Percentiles rank a stretch among this genome's conserved stretches.
These are phyloP conservation scores for Rosa chinensis DNA, from an alignment of 306 rosid genomes.

Conservation along the genomic window DNA sequence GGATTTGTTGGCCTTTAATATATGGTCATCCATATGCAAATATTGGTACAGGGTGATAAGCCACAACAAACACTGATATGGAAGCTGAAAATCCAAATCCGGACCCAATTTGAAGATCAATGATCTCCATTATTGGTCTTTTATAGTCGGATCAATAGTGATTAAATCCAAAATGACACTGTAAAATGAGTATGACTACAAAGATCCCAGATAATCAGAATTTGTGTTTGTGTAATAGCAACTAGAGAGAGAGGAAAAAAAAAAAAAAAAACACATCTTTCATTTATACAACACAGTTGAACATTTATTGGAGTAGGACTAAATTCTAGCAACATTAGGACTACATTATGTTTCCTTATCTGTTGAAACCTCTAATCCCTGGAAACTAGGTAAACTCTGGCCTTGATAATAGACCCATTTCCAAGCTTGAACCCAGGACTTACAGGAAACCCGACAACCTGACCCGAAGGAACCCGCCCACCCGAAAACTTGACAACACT, in stretches of 20 bases:
- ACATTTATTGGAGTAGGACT: neutral
- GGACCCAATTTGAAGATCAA: too few species aligned
- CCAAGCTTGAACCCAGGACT: conserved; percentile 94
- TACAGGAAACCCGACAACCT: conserved; percentile 76
- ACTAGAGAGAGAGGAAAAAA: neutral
- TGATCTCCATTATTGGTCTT: too few species aligned
- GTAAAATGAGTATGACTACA: neutral
- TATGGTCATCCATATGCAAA: too few species aligned
- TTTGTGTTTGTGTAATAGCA: neutral
- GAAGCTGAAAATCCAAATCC: too few species aligned
- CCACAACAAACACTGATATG: too few species aligned
- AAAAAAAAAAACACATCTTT: neutral
- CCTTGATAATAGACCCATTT: conserved; percentile 72
- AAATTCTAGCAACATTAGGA: neutral
- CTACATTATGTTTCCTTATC: neutral
- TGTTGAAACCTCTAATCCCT: conserved; percentile 33
- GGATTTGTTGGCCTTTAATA: too few species aligned
- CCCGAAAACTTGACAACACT: conserved; percentile 64
- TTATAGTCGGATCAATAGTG: too few species aligned
- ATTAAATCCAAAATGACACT: too few species aligned
- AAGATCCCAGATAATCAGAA: neutral
- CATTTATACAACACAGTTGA: neutral
- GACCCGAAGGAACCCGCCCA: conserved; percentile 66
- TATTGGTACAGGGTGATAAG: too few species aligned
- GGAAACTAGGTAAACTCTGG: conserved; percentile 75